Evolutionary conservation across 2,329 filamentous ascomycete species (phyloP).

Genomic region (Aspergillus pseudoglaucus): DNA sequence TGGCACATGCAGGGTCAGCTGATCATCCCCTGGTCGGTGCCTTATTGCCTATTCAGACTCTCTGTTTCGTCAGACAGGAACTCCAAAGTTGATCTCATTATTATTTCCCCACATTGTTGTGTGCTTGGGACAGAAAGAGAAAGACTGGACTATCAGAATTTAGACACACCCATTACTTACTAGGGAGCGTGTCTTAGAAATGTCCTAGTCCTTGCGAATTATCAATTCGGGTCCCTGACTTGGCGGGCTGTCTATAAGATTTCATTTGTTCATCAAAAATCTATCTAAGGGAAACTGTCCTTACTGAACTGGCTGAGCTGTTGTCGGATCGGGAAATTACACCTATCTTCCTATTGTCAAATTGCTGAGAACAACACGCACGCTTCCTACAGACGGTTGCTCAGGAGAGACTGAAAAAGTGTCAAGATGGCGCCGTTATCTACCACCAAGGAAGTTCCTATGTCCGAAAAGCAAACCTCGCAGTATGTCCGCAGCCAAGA

Average conservation of each 20-base stretch:
- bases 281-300: too few species aligned
- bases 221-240: too few species aligned
- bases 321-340: too few species aligned
- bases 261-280: too few species aligned
- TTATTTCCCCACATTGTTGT: background rate
- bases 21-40: background rate
- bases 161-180: too few species aligned
- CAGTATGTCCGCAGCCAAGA: conserved; percentile 25
- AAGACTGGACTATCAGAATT: too few species aligned
- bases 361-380: background rate
- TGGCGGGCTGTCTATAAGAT: too few species aligned
- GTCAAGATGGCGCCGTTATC: conserved; percentile 8
- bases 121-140: too few species aligned
- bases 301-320: too few species aligned
- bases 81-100: background rate
- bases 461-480: conserved; percentile 17
- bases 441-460: conserved; percentile 14
- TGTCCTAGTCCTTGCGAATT: too few species aligned
- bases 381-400: background rate
- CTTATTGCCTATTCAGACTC: background rate
- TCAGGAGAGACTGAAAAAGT: background rate
- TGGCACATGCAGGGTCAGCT: background rate
- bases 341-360: background rate
- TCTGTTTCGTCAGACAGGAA: background rate
- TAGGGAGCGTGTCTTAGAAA: too few species aligned